Evolutionary conservation across 345 rosid genomes (phyloP).

Genomic region (Ceriops decandra): DNA sequence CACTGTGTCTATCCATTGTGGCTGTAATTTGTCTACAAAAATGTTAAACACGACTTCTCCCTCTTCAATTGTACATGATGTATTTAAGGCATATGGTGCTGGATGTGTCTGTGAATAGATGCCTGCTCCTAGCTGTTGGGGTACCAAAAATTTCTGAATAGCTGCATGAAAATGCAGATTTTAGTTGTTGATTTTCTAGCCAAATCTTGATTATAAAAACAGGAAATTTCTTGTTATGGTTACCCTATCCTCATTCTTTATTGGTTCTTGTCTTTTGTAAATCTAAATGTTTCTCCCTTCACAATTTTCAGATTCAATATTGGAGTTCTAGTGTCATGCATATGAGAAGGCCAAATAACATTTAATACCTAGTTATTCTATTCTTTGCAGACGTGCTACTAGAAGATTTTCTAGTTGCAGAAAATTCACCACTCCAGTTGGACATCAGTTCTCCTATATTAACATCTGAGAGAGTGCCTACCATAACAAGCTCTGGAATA

Average conservation of each 20-base stretch:
- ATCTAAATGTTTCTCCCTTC: not conserved
- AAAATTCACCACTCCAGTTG: slow-evolving; percentile 73
- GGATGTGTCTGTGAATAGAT: not conserved
- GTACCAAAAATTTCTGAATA: not conserved
- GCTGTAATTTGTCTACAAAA: not conserved
- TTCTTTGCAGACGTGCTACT: slow-evolving; percentile 66
- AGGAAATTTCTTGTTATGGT: not conserved
- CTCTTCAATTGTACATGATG: not conserved
- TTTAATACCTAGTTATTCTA: slow-evolving; percentile 10
- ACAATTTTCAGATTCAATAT: not conserved
- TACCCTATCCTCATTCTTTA: not conserved
- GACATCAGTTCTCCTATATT: slow-evolving; percentile 48
- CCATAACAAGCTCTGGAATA: slow-evolving; percentile 46
- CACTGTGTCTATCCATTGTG: not conserved
- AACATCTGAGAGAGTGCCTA: slow-evolving; percentile 64
- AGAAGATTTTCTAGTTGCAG: slow-evolving; percentile 89
- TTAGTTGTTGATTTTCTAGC: not conserved
- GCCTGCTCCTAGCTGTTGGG: not conserved
- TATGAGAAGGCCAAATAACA: not conserved
- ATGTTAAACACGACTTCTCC: not conserved
- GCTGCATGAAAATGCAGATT: not conserved
- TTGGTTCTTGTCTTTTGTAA: not conserved
- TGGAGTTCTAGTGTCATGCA: not conserved
- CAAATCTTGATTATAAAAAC: too few species aligned
- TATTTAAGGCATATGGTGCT: not conserved